Base-by-base conservation (phyloP, 371 early-diverging fungal genomes). In the Chytridiales sp. region DNA sequence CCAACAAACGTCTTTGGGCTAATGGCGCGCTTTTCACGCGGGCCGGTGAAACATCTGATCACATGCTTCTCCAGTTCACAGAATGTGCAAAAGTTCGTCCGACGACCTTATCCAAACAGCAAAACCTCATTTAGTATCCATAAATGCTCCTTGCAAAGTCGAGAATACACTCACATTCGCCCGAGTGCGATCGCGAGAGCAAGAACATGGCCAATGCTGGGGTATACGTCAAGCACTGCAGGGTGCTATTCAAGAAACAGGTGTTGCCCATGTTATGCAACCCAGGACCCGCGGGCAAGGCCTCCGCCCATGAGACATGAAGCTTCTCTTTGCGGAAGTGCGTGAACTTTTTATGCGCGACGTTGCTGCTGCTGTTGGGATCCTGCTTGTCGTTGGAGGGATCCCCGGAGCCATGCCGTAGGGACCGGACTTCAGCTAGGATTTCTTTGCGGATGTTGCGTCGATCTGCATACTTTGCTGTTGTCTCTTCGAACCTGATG, bases 211-310 rank as follows among this genome's bases (percentile, higher is more conserved):
- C 65, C 8, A 73, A 54, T 8, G 72, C 63, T 15, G 71, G 66
- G 0, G 67, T 62, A 55, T 76, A 69, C 9, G 71, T 61, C 42
- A 76, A 41, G 57, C 69, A 75, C 82, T 95, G 96, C 32, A 95
- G 74, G 17, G 94, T 91, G 24, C 93, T 88, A 70, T 95, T 95
- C 57, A 95, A 68, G 62, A 90, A 95, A 64, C 96, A 95, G 29
- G 94, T 87, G 68, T 95, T 95, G 40, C 96, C 96, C 3, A 88
- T 83, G 60, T 95, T 95, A 21, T 85, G 78, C 31, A 95, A 77
- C 1, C 96, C 96, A 39, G 83, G 70, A 26, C 66, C 69, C n/a
- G 42, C 35, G 21, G 60, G 49, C 42, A 56, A 35, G 15, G 50
- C 36, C 47, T 64, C 58, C 5, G 61, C 47, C 66, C 66, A 65